These are phyloP conservation scores for Picea mariana DNA, from an alignment of 83 land plant species.

Conservation along the genomic window DNA sequence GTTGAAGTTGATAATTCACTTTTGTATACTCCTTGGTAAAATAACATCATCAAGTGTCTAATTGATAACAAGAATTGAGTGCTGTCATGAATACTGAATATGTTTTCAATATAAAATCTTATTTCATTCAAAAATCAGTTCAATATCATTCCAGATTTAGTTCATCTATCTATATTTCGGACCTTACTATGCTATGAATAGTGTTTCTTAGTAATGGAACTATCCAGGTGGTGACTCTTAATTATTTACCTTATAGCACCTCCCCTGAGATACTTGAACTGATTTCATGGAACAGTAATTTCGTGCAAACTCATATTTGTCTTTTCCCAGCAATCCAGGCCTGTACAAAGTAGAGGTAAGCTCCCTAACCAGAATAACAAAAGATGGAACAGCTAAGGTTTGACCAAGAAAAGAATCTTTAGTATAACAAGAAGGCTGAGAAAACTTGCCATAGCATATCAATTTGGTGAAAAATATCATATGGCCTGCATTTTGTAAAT, in stretches of 20 bases:
- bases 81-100: neutral
- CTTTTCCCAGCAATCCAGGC: slow-evolving; percentile 89
- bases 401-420: slow-evolving; percentile 4
- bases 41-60: too few relatives aligned
- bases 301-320: slow-evolving; percentile 90
- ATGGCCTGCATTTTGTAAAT: slow-evolving; percentile 67
- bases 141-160: too few relatives aligned
- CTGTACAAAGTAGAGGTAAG: slow-evolving; percentile 33
- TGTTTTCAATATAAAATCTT: neutral
- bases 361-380: neutral
- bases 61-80: neutral
- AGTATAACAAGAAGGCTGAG: neutral
- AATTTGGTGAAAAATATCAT: slow-evolving; percentile 94
- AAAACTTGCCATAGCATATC: slow-evolving; percentile 78
- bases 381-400: neutral
- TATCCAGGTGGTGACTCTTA: neutral
- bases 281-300: slow-evolving; percentile 63
- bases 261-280: slow-evolving; percentile 39
- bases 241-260: slow-evolving; percentile 31
- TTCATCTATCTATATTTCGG: neutral
- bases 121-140: neutral
- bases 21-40: too few relatives aligned
- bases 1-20: too few relatives aligned
- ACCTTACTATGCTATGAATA: neutral
- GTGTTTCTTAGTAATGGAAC: neutral